Evolutionary conservation across 768 basidiomycete species (phyloP).

Genomic region (Xanthoconium stramineum): DNA sequence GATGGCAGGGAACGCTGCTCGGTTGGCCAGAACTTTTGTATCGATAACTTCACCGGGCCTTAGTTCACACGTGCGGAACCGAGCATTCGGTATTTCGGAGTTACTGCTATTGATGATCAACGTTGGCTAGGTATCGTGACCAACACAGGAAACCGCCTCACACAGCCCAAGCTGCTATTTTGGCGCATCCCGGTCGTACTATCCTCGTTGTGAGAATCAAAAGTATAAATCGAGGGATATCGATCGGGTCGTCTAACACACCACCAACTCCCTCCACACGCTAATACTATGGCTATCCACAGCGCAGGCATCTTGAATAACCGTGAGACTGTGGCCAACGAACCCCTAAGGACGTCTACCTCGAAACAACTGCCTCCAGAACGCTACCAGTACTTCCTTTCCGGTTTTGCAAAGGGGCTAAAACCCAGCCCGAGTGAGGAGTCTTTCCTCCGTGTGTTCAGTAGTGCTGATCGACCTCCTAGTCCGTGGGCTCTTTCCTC

Average conservation of each 20-base stretch:
- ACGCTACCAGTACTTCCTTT: constrained; percentile 61
- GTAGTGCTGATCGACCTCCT: constrained; percentile 1
- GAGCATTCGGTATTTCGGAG: too few species aligned
- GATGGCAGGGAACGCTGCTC: too few species aligned
- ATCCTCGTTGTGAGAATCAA: neutral
- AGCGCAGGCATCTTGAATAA: neutral
- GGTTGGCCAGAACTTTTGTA: too few species aligned
- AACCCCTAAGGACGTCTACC: neutral
- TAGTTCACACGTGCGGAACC: too few species aligned
- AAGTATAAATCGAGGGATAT: constrained; percentile 1
- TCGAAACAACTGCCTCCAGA: constrained; percentile 41
- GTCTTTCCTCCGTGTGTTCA: constrained; percentile 15
- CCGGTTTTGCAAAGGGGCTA: constrained; percentile 55
- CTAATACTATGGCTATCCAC: constrained; percentile 13
- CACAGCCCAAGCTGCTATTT: neutral
- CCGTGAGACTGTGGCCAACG: neutral
- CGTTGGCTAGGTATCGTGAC: too few species aligned
- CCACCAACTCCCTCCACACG: neutral
- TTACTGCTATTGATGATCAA: too few species aligned
- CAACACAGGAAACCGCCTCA: neutral
- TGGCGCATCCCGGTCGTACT: too few species aligned
- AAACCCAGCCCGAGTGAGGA: constrained; percentile 58
- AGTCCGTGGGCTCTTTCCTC: constrained; percentile 71
- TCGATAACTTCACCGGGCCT: too few species aligned
- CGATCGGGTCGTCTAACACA: neutral